Evolutionary conservation across 73 alveolate species (phyloP).

Genomic region (Loxodes magnus): DNA sequence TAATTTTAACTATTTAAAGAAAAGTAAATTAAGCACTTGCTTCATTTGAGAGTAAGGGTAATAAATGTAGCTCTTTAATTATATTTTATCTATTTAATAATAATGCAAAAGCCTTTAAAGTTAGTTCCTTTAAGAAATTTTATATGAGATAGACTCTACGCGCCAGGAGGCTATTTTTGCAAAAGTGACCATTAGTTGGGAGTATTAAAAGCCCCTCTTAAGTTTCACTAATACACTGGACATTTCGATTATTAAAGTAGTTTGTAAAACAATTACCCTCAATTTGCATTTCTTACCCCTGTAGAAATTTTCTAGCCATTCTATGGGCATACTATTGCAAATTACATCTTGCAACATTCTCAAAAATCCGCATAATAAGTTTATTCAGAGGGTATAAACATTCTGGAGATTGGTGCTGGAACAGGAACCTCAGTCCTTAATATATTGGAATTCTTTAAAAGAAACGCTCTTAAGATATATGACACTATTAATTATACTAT

Average conservation of each 20-base stretch:
- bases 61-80: not conserved
- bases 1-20: too few species aligned
- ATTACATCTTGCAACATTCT: conserved; percentile 39
- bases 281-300: conserved; percentile 78
- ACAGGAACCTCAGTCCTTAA: conserved; percentile 66
- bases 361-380: conserved; percentile 8
- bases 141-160: conserved; percentile 57
- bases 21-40: too few species aligned
- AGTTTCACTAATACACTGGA: conserved; percentile 18
- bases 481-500: conserved; percentile 41
- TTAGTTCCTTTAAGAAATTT: conserved; percentile 54
- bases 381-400: conserved; percentile 21
- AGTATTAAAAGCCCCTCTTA: conserved; percentile 37
- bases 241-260: conserved; percentile 37
- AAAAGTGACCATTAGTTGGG: conserved; percentile 63
- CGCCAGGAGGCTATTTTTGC: conserved; percentile 55
- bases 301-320: conserved; percentile 73
- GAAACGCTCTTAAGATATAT: conserved; percentile 33
- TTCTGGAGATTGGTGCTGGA: conserved; percentile 86
- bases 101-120: not conserved
- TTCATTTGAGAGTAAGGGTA: too few species aligned
- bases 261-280: conserved; percentile 57
- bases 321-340: conserved; percentile 71
- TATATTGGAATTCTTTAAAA: conserved; percentile 52
- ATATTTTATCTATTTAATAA: not conserved